A percentile compares a stretch with the other conserved stretches of the same genome.
These are phyloP conservation scores for Penicillium egyptiacum DNA, from an alignment of 495 filamentous ascomycete genomes.

Conservation along the genomic window DNA sequence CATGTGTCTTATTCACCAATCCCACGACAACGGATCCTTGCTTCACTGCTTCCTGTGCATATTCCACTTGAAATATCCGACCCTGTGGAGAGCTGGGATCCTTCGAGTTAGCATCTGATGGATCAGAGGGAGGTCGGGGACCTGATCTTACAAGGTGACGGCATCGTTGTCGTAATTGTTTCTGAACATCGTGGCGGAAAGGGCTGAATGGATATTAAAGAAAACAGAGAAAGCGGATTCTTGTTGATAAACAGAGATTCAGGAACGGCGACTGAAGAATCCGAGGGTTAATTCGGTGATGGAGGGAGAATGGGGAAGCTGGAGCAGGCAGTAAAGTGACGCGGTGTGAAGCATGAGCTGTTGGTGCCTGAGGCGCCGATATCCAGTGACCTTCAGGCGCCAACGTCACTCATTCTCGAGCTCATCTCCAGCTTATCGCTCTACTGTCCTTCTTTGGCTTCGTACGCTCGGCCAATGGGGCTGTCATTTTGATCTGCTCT, in stretches of 20 bases:
- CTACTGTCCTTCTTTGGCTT: conserved; percentile 8
- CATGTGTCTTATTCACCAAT: conserved; percentile 95
- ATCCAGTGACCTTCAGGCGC: conserved; percentile 36
- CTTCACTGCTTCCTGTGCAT: conserved; percentile 98
- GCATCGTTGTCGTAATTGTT: conserved; percentile 99
- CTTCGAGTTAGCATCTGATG: conserved; percentile 22
- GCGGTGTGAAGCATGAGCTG: conserved; percentile 39
- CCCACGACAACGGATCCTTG: conserved; percentile 98
- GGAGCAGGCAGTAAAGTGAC: conserved; percentile 36
- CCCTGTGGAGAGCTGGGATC: conserved; percentile 87
- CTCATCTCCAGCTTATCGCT: conserved; percentile 13
- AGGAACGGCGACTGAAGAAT: conserved; percentile 24
- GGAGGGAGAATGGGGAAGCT: conserved; percentile 29
- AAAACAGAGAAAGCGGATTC: conserved; percentile 3
- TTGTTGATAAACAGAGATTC: conserved; percentile 14
- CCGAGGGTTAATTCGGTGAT: conserved; percentile 16
- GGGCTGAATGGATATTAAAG: conserved; percentile 11
- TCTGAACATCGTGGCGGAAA: conserved; percentile 75
- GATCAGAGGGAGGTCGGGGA: conserved; percentile 30
- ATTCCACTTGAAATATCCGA: conserved; percentile 99
- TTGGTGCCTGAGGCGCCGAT: conserved; percentile 40
- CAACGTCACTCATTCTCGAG: conserved; percentile 37
- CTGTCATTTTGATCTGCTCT: conserved; percentile 11
- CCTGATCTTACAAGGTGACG: conserved; percentile 84
- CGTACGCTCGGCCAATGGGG: conserved; percentile 26